Evolutionary conservation across 495 filamentous ascomycete genomes (phyloP), one percentile per base, ranked within the genome.

Genomic region (Podospora bellae-mahoneyi): DNA sequence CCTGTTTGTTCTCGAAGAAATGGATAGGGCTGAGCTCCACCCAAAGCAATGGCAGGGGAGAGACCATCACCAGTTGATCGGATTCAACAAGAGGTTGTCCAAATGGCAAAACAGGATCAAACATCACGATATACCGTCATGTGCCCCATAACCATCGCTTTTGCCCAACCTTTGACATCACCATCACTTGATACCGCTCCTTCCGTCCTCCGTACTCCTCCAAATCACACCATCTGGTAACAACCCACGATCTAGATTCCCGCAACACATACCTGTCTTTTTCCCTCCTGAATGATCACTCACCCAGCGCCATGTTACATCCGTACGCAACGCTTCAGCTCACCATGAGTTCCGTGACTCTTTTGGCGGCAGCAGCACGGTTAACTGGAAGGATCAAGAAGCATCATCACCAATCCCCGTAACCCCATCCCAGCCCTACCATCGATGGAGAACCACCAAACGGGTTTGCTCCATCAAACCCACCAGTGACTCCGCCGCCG

Each of bases 21-120:
- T 48, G 23, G n/a, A 26, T 58, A 58, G 55, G 55, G 55, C 55
- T 58, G 55, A 58, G 18, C 39, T 19, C 23, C 55, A 58, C 55
- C 5, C 55, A 58, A 58, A 23, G 4, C 3, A 58, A 58, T 15
- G 0, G 15, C 18, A 5, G 5, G 9, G 54, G 15, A 57, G 1
- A 5, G 54, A 18, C 15, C 54, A 18, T 57, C 54, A 57, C 18
- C 15, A 20, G 55, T 48, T 48, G 9, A 48, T 48, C 39, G 39
- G 39, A 48, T 48, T 48, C 39, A 48, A 13, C 39, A 48, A 13
- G 39, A 48, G 39, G 10, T 48, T 48, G 9, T 48, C 15, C 15
- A 16, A 2, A 48, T 48, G 9, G 30, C 1, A 39, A 39, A 39
- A 39, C 34, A 39, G 10, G 34, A 39, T 39, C 34, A 39, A 39